Conservation (phyloP, 2,329 filamentous ascomycete genomes). For the Ophiostoma perfectum region DNA sequence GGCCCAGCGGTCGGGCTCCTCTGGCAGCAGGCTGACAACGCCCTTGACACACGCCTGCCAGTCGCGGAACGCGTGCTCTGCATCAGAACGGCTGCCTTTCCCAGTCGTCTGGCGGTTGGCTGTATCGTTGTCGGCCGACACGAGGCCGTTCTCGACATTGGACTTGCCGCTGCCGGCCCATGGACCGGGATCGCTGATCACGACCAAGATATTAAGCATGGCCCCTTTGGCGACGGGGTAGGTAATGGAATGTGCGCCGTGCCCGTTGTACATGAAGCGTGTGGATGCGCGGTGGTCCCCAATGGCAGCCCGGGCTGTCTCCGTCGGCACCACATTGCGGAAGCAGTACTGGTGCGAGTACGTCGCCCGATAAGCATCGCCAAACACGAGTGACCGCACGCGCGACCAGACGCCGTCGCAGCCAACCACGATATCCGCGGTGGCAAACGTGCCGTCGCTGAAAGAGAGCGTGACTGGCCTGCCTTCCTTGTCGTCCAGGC, state of each 20-base stretch:
- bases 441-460: conserved; percentile 31
- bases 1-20: conserved; percentile 49
- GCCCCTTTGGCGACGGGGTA: conserved; percentile 54
- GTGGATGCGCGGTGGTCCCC: conserved; percentile 47
- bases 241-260: conserved; percentile 52
- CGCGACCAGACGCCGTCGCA: conserved; percentile 61
- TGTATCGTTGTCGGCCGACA: conserved; percentile 23
- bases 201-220: conserved; percentile 53
- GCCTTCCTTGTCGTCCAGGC: conserved; percentile 29
- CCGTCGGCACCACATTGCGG: conserved; percentile 57
- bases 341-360: conserved; percentile 59
- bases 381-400: conserved; percentile 49
- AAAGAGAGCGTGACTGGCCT: conserved; percentile 29
- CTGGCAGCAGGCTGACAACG: conserved; percentile 42
- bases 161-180: conserved; percentile 31
- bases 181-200: conserved; percentile 35
- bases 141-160: background rate
- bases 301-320: conserved; percentile 45
- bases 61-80: conserved; percentile 36
- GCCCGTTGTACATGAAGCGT: conserved; percentile 53
- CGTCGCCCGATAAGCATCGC: conserved; percentile 38
- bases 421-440: conserved; percentile 46
- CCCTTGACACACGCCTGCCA: conserved; percentile 39
- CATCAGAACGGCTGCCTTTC: conserved; percentile 38
- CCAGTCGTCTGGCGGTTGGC: conserved; percentile 33